Evolutionary conservation across 75 land plant genomes (phyloP).

Genomic region (Sequoiadendron giganteum): DNA sequence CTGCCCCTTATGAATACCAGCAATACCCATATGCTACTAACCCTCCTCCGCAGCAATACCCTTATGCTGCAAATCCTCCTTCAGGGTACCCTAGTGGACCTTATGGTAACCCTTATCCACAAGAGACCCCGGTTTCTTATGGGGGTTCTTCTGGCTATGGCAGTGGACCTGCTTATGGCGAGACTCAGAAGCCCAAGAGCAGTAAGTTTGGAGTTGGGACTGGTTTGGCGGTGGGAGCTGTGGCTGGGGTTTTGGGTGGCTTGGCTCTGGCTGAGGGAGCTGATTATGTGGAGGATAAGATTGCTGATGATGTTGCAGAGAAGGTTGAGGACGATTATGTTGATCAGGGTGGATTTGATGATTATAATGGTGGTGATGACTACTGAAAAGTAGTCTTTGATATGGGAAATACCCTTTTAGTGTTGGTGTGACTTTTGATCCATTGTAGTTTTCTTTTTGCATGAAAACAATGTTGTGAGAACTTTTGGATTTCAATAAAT

Average conservation of each 20-base stretch:
- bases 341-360: conserved; percentile 32
- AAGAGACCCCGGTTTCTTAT: neutral
- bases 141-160: conserved; percentile 3
- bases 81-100: conserved; percentile 11
- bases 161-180: conserved; percentile 25
- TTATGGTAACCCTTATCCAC: neutral
- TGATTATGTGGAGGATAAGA: conserved; percentile 45
- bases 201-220: conserved; percentile 26
- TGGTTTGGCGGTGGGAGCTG: conserved; percentile 45
- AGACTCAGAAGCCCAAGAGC: conserved; percentile 27
- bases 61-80: neutral
- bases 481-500: no score
- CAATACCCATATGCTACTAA: conserved; percentile 9
- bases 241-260: conserved; percentile 55
- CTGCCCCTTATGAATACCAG: conserved; percentile 14
- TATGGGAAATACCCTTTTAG: neutral
- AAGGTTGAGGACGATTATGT: conserved; percentile 33
- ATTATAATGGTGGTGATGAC: conserved; percentile 30
- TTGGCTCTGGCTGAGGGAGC: conserved; percentile 44
- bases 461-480: no score
- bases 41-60: neutral
- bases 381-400: neutral
- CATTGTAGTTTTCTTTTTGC: no score
- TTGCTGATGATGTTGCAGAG: conserved; percentile 24
- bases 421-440: no score